phyloP scores from a whole-genome alignment of 805 yeast species.

The Starmerella asiatica region DNA sequence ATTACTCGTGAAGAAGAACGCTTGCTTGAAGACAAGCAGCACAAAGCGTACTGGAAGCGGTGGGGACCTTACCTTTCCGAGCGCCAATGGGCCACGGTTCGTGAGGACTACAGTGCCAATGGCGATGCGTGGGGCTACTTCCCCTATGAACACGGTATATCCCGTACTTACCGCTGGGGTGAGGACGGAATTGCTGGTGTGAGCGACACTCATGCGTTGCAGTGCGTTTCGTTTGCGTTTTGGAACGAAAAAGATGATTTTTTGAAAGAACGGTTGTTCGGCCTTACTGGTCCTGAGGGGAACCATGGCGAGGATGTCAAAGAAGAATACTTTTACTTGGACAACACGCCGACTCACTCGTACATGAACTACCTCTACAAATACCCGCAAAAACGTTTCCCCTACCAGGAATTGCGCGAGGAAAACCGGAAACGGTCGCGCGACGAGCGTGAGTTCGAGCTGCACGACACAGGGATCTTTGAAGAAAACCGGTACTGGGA shows the following conservation, averaged over 20 bases:
- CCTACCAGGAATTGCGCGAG: conserved; percentile 59
- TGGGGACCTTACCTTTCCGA: conserved; percentile 91
- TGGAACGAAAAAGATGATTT: conserved; percentile 86
- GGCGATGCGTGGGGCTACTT: conserved; percentile 89
- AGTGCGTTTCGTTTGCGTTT: conserved; percentile 67
- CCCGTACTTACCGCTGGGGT: conserved; percentile 85
- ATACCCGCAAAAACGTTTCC: conserved; percentile 78
- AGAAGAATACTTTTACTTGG: conserved; percentile 51
- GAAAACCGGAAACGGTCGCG: conserved; percentile 56
- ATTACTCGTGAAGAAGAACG: conserved; percentile 30
- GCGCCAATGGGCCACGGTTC: conserved; percentile 57
- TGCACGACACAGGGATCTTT: conserved; percentile 60
- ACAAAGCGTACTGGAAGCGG: conserved; percentile 51
- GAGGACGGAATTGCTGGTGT: conserved; percentile 92
- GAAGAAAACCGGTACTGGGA: conserved; percentile 67
- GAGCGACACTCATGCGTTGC: conserved; percentile 64
- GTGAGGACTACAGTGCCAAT: conserved; percentile 73
- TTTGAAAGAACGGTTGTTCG: conserved; percentile 74
- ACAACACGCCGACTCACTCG: conserved; percentile 85
- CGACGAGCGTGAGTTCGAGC: conserved; percentile 61
- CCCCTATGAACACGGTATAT: conserved; percentile 70
- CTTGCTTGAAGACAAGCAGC: conserved; percentile 31
- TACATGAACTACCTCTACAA: conserved; percentile 85
- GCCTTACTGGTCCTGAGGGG: conserved; percentile 84
- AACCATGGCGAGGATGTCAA: conserved; percentile 95